Evolutionary conservation across 2,329 filamentous ascomycete genomes (phyloP).

Genomic region (Eutypella sp.): DNA sequence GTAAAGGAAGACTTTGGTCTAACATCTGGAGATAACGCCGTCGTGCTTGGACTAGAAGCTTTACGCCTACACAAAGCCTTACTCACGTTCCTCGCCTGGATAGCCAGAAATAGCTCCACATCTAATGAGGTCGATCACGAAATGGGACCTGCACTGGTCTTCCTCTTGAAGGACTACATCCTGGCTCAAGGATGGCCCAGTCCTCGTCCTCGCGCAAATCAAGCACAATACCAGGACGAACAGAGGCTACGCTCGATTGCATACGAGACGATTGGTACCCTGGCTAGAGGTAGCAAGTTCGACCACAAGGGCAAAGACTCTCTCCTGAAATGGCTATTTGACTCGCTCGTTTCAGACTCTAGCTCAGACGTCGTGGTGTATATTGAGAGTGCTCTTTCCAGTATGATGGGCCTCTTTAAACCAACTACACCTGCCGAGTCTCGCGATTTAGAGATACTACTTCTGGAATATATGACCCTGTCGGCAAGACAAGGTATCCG

Average conservation of each 20-base stretch:
- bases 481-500: slow-evolving; percentile 50
- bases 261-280: slow-evolving; percentile 84
- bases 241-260: slow-evolving; percentile 69
- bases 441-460: slow-evolving; percentile 43
- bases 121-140: slow-evolving; percentile 50
- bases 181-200: slow-evolving; percentile 78
- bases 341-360: slow-evolving; percentile 74
- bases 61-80: slow-evolving; percentile 76
- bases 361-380: slow-evolving; percentile 74
- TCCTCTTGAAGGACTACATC: slow-evolving; percentile 67
- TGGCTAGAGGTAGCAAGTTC: slow-evolving; percentile 62
- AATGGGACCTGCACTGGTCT: slow-evolving; percentile 65
- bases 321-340: slow-evolving; percentile 73
- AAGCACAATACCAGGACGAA: slow-evolving; percentile 47
- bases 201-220: slow-evolving; percentile 43
- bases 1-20: slow-evolving; percentile 61
- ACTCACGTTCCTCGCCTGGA: slow-evolving; percentile 83
- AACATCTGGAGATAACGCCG: slow-evolving; percentile 23
- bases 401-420: slow-evolving; percentile 50
- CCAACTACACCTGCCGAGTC: slow-evolving; percentile 22
- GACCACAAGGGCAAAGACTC: slow-evolving; percentile 47
- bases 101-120: slow-evolving; percentile 65
- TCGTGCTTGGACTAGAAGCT: slow-evolving; percentile 62
- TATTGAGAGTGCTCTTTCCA: slow-evolving; percentile 84
- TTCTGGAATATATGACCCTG: slow-evolving; percentile 64